Percentiles rank a stretch among this genome's conserved stretches.
phyloP scores from a whole-genome alignment of 257 asterid species.

The Salvia rosmarinus region DNA sequence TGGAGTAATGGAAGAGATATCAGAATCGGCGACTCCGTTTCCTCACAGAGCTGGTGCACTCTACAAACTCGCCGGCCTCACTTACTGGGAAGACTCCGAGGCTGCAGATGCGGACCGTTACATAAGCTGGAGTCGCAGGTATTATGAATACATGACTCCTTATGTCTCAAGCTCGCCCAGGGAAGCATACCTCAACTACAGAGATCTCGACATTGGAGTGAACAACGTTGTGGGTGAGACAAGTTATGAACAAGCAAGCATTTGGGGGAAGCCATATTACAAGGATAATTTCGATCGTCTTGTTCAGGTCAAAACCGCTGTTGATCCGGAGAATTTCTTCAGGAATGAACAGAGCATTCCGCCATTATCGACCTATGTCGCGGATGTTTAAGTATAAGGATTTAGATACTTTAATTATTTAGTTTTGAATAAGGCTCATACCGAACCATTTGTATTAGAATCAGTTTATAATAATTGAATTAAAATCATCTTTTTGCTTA shows the following conservation, averaged over 20 bases:
- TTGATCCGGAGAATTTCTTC: slow-evolving; percentile 28
- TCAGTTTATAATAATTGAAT: too few species aligned
- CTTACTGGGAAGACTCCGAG: slow-evolving; percentile 17
- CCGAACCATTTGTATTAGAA: too few species aligned
- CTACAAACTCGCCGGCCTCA: not conserved
- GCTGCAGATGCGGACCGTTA: not conserved
- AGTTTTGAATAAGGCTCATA: too few species aligned
- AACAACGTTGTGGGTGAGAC: slow-evolving; percentile 25
- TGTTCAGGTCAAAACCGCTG: not conserved
- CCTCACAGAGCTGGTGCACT: not conserved
- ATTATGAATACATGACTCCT: slow-evolving; percentile 33
- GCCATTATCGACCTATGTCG: too few species aligned
- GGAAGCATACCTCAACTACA: slow-evolving; percentile 40
- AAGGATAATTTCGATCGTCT: slow-evolving; percentile 17
- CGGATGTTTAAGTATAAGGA: too few species aligned
- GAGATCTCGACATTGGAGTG: slow-evolving; percentile 45
- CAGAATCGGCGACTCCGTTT: slow-evolving; percentile 17
- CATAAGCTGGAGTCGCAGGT: not conserved
- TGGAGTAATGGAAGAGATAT: slow-evolving; percentile 24
- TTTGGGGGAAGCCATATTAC: not conserved
- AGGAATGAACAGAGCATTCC: slow-evolving; percentile 32
- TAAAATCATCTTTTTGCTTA: too few species aligned
- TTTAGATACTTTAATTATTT: too few species aligned
- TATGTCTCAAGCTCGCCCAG: slow-evolving; percentile 39
- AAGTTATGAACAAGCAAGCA: slow-evolving; percentile 24